These are phyloP conservation scores for Ceratocystis ficicola DNA, from an alignment of 2,329 filamentous ascomycete species.

Conservation along the genomic window DNA sequence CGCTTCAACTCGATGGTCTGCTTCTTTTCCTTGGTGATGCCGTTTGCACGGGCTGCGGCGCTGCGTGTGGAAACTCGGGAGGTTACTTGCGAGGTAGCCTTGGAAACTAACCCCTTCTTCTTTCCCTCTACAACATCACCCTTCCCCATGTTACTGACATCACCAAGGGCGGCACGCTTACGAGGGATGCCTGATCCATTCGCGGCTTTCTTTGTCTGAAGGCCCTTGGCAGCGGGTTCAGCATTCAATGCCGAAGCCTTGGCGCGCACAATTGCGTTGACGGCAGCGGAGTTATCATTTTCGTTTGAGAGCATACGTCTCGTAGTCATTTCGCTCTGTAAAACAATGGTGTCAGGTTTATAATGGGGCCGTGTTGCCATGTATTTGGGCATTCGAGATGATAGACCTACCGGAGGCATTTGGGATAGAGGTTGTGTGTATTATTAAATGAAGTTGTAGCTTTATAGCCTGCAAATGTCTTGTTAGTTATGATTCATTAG, in stretches of 20 bases:
- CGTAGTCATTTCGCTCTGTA: constrained; percentile 23
- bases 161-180: constrained; percentile 76
- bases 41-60: constrained; percentile 49
- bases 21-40: constrained; percentile 62
- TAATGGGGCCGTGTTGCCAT: background rate
- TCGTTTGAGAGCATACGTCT: constrained; percentile 67
- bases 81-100: constrained; percentile 60
- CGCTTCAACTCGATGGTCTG: constrained; percentile 51
- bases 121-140: constrained; percentile 58
- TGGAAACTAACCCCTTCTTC: constrained; percentile 72
- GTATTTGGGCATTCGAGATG: background rate
- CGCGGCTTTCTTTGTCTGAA: constrained; percentile 59
- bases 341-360: background rate
- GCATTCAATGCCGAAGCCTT: constrained; percentile 64
- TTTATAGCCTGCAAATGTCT: background rate
- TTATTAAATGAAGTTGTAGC: constrained; percentile 18
- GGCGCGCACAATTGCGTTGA: constrained; percentile 80
- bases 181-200: constrained; percentile 41
- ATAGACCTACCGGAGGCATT: constrained; percentile 33
- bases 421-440: constrained; percentile 23
- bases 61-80: constrained; percentile 55
- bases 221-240: constrained; percentile 43
- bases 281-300: constrained; percentile 78
- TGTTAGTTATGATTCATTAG: background rate
- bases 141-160: constrained; percentile 92